Conservation (phyloP, 148 eudicot species). For the Vaccinium vitisidaea region DNA sequence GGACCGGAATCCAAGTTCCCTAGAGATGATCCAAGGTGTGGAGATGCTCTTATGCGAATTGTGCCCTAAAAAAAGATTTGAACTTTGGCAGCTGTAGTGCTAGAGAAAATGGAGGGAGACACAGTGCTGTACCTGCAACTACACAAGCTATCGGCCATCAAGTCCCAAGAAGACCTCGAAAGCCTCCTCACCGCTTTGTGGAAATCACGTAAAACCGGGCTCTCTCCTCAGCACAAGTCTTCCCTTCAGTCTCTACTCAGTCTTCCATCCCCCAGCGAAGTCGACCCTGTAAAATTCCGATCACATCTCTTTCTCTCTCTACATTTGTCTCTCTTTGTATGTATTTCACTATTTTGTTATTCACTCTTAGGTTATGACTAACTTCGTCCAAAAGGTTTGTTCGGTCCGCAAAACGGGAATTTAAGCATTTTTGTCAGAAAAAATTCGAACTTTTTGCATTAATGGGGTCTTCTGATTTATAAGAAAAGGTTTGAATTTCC, state of each 20-base stretch:
- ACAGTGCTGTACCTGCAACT: conserved; percentile 20
- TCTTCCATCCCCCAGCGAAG: conserved; percentile 11
- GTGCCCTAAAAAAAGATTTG: too few species aligned
- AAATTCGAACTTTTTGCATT: too few species aligned
- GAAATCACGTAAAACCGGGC: conserved; percentile 33
- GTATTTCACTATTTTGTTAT: too few species aligned
- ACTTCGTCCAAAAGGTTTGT: too few species aligned
- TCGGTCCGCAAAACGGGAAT: too few species aligned
- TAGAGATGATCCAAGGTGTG: too few species aligned
- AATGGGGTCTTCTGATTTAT: too few species aligned
- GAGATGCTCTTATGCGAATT: too few species aligned
- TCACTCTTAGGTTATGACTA: too few species aligned
- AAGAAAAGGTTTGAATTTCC: too few species aligned
- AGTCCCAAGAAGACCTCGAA: conserved; percentile 22
- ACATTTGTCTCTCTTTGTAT: background rate
- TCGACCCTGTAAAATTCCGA: conserved; percentile 23
- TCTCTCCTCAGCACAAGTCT: conserved; percentile 18
- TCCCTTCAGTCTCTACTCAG: conserved; percentile 28
- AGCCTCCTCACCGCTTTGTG: conserved; percentile 19
- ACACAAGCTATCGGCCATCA: conserved; percentile 22
- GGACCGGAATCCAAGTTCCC: too few species aligned
- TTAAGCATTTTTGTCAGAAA: too few species aligned
- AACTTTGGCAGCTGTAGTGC: background rate
- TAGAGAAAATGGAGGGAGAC: conserved; percentile 14
- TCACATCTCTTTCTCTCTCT: background rate